Conservation (phyloP, 176 grass and related monocot genomes). For the Paspalum vaginatum region DNA sequence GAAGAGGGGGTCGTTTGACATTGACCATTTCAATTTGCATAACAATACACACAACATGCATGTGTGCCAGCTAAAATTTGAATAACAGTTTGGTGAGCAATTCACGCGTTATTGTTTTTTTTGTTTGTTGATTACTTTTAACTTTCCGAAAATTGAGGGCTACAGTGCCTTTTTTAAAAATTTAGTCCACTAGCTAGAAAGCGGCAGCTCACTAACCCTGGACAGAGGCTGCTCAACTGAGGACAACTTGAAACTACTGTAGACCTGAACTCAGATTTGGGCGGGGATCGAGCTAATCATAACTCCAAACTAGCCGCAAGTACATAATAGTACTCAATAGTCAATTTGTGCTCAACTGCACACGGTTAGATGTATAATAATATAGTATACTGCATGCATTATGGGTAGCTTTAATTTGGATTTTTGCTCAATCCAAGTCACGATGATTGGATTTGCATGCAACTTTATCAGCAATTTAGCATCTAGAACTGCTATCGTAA, state of each 20-base stretch:
- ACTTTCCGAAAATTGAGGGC: too few relatives aligned
- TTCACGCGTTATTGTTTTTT: not conserved
- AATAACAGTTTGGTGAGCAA: not conserved
- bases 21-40: not conserved
- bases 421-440: too few relatives aligned
- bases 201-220: conserved; percentile 15
- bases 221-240: conserved; percentile 22
- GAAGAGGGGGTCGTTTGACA: too few relatives aligned
- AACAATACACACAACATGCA: not conserved
- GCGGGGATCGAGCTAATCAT: not conserved
- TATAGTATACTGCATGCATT: too few relatives aligned
- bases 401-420: too few relatives aligned
- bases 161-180: too few relatives aligned
- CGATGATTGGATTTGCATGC: too few relatives aligned
- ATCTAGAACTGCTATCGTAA: too few relatives aligned
- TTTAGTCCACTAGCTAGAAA: conserved; percentile 4
- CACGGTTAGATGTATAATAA: too few relatives aligned
- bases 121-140: not conserved
- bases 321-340: too few relatives aligned
- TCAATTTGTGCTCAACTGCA: too few relatives aligned
- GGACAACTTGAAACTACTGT: not conserved
- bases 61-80: not conserved
- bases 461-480: too few relatives aligned
- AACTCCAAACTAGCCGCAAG: not conserved
- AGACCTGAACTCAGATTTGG: not conserved